Base-by-base conservation (phyloP, 331 rosid genomes). In the Prunus yedoensis region DNA sequence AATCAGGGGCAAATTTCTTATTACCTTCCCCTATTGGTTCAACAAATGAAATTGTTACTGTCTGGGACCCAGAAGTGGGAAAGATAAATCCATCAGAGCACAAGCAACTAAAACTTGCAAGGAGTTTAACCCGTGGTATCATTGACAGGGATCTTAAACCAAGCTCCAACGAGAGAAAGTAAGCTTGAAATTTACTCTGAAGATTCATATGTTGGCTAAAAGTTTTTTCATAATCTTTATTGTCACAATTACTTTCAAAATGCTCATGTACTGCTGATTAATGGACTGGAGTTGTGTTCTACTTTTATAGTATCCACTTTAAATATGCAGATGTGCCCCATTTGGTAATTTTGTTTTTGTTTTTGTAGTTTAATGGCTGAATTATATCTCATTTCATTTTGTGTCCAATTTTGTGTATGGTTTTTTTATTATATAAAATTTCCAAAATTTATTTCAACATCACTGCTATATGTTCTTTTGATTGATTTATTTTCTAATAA, bases 71-170 rank as follows among this genome's bases (percentile, higher is more conserved):
- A 10, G 99, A 95, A 81, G 80, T 92, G 67, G 99, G 97, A 63
- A 95, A 84, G 85, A 83, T 87, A 69, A 92, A 95, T 78, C 99
- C 97, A 54, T 95, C 97, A 28, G 99, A 95, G 85, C 97, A 95
- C 87, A 95, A 92, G 88, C 99, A 92, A 82, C 87, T 95, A 83
- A 95, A 92, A 89, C 91, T 92, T 69, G 97, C 97, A 4, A 88
- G 97, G 86, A 92, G 99, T 77, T 88, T 95, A 86, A 92, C 99
- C 65, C 97, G 97, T 50, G 97, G 97, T 54, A 89, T 95, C 83
- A 95, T 95, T 82, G 99, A 95, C 83, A 87, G 92, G 86, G 97
- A 95, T 87, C 92, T 95, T 68, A 95, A 90, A 81, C 97, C 99
- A 61, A 95, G 99, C 92, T 54, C 78, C 15, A 92, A 89, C 62